A percentile compares a stretch with the other conserved stretches of the same genome.
phyloP scores from a whole-genome alignment of 805 yeast species.

The Starmerella floris region DNA sequence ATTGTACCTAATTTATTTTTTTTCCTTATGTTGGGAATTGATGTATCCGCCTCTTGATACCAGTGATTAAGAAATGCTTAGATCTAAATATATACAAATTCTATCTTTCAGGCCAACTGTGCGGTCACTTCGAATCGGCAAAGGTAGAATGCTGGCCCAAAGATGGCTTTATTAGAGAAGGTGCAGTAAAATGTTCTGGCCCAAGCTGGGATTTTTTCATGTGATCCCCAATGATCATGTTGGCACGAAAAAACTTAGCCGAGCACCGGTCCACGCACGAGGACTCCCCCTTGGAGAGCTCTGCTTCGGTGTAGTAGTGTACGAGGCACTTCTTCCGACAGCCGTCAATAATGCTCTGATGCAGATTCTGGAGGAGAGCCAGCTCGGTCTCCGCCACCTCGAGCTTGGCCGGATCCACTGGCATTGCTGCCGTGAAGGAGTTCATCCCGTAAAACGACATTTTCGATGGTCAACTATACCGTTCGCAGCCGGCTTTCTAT shows the following conservation, averaged over 20 bases:
- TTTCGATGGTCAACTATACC: no score
- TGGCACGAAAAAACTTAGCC: constrained; percentile 64
- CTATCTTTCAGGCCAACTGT: no score
- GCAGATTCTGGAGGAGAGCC: constrained; percentile 25
- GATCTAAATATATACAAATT: no score
- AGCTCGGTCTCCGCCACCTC: constrained; percentile 28
- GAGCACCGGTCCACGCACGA: constrained; percentile 81
- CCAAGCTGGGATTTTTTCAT: constrained; percentile 16
- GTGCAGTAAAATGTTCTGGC: constrained; percentile 13
- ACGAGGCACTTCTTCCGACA: constrained; percentile 72
- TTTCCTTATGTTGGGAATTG: no score
- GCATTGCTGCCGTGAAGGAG: constrained; percentile 20
- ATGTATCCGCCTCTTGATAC: no score
- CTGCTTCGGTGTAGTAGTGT: constrained; percentile 75
- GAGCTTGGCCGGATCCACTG: constrained; percentile 25
- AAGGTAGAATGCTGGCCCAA: constrained; percentile 18
- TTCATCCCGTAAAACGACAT: constrained; percentile 28
- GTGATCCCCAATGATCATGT: constrained; percentile 26
- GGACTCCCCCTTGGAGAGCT: constrained; percentile 70
- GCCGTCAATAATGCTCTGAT: constrained; percentile 36
- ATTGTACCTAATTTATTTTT: no score
- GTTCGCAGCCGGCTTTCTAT: no score
- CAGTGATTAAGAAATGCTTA: no score
- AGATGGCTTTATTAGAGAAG: constrained; percentile 13
- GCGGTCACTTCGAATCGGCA: neutral